Evolutionary conservation across 768 basidiomycete genomes (phyloP).

Genomic region (Coprinopsis sp.): DNA sequence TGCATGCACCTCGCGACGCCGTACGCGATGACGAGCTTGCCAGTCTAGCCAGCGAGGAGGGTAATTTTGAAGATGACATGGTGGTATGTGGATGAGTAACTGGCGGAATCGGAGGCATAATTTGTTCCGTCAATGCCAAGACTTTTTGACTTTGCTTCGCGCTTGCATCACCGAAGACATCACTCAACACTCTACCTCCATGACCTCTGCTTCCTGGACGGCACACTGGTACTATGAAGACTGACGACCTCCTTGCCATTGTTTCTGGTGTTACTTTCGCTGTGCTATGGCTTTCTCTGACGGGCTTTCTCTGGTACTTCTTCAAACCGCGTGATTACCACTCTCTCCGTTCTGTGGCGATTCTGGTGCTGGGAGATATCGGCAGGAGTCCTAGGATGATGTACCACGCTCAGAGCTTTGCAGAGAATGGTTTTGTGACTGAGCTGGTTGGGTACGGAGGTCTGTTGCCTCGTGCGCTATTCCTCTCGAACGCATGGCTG

Average conservation of each 20-base stretch:
- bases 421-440: constrained; percentile 71
- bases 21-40: constrained; percentile 9
- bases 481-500: neutral
- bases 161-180: no score
- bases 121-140: no score
- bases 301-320: constrained; percentile 14
- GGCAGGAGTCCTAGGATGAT: constrained; percentile 97
- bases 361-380: constrained; percentile 93
- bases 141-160: no score
- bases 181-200: neutral
- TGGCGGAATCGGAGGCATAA: constrained; percentile 1
- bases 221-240: neutral
- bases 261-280: constrained; percentile 15
- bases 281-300: constrained; percentile 28
- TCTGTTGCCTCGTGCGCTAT: constrained; percentile 27
- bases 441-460: constrained; percentile 85
- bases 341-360: constrained; percentile 66
- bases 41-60: constrained; percentile 17
- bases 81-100: constrained; percentile 14
- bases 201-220: neutral
- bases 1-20: neutral
- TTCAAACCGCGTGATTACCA: constrained; percentile 34
- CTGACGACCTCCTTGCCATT: constrained; percentile 3
- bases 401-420: constrained; percentile 95
- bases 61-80: constrained; percentile 16